Evolutionary conservation across 108 stramenopile species (phyloP).

Genomic region (Skeletonema menzelii): DNA sequence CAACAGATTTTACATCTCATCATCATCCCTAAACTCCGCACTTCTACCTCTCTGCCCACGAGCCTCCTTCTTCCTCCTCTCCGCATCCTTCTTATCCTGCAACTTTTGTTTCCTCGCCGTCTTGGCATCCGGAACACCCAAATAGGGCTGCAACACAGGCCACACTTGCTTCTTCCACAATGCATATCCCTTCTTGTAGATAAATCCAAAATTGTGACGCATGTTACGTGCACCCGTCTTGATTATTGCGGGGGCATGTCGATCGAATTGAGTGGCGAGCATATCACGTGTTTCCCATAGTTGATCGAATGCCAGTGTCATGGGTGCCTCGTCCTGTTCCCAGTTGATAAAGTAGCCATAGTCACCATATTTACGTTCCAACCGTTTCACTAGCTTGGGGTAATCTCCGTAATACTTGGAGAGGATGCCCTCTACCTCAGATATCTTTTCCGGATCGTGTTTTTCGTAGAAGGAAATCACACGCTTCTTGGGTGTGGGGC

Average conservation of each 20-base stretch:
- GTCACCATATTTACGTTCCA: conserved; percentile 91
- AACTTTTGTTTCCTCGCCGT: conserved; percentile 74
- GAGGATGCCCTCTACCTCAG: conserved; percentile 72
- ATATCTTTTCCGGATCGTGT: conserved; percentile 83
- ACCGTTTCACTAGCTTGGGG: conserved; percentile 75
- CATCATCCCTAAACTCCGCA: conserved; percentile 77
- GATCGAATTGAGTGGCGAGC: conserved; percentile 60
- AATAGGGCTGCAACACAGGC: conserved; percentile 83
- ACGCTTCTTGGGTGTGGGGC: conserved; percentile 77
- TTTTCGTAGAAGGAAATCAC: conserved; percentile 91
- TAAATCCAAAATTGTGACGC: conserved; percentile 67
- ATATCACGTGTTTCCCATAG: conserved; percentile 59
- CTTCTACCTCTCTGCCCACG: conserved; percentile 62
- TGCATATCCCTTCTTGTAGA: conserved; percentile 69
- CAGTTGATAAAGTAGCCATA: conserved; percentile 91
- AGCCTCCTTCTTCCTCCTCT: conserved; percentile 50
- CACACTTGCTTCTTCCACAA: conserved; percentile 77
- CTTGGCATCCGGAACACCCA: conserved; percentile 78
- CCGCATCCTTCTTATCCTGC: conserved; percentile 68
- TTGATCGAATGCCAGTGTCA: conserved; percentile 69
- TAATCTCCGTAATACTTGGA: conserved; percentile 91
- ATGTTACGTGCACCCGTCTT: conserved; percentile 80
- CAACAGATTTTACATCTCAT: conserved; percentile 45
- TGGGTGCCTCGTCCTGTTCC: conserved; percentile 88
- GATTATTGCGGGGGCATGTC: conserved; percentile 70